These are phyloP conservation scores for Urochloa ruziziensis DNA, from an alignment of 176 grass and related monocot genomes.

Conservation along the genomic window DNA sequence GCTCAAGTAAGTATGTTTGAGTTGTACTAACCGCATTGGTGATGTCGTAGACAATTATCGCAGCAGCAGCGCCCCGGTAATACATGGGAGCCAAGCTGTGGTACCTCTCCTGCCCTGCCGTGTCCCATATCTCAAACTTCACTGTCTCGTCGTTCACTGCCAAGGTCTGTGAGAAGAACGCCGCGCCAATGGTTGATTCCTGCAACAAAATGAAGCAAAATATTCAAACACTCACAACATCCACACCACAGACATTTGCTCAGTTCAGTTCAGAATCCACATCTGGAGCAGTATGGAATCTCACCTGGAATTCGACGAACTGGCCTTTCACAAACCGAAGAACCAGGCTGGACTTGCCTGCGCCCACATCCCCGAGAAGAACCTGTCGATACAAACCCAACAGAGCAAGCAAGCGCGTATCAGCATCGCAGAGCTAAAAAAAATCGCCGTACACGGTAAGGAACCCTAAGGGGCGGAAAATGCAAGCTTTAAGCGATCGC, in stretches of 20 bases:
- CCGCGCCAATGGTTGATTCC: slow-evolving; percentile 90
- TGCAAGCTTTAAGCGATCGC: background rate
- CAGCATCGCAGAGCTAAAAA: background rate
- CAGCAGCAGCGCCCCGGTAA: slow-evolving; percentile 77
- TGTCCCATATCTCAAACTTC: slow-evolving; percentile 99
- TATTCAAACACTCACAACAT: slow-evolving; percentile 1
- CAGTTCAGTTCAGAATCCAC: background rate
- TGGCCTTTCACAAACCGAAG: slow-evolving; percentile 97
- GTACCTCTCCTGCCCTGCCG: slow-evolving; percentile 88
- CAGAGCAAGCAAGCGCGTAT: background rate
- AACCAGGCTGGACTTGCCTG: slow-evolving; percentile 91
- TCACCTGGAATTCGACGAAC: slow-evolving; percentile 97
- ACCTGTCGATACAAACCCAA: slow-evolving; percentile 46
- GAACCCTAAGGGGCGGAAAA: background rate
- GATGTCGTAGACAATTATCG: slow-evolving; percentile 86
- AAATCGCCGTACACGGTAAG: background rate
- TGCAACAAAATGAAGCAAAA: slow-evolving; percentile 6
- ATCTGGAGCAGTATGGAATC: background rate
- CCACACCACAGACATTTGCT: background rate
- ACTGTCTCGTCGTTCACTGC: slow-evolving; percentile 71
- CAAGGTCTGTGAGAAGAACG: slow-evolving; percentile 92
- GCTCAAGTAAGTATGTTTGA: background rate
- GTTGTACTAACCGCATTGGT: slow-evolving; percentile 69
- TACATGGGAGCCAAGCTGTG: slow-evolving; percentile 97
- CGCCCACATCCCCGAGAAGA: slow-evolving; percentile 89